Conservation (phyloP, 2,329 filamentous ascomycete species). For the Pseudocercospora eumusae region DNA sequence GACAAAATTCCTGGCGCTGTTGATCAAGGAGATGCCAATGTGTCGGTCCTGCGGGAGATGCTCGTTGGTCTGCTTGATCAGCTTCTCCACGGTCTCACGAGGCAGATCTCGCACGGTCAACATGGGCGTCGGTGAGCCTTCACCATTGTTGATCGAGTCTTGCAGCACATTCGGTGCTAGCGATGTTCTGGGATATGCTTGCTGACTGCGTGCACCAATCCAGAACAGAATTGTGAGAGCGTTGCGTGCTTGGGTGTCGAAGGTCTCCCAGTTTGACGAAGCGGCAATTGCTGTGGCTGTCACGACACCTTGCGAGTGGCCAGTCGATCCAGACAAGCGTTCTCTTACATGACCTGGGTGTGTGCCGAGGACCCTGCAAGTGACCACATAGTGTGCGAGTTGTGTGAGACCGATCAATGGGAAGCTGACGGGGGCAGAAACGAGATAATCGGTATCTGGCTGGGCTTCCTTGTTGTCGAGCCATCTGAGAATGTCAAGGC, state of each 20-base stretch:
- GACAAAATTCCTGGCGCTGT: conserved; percentile 95
- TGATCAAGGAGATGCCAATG: conserved; percentile 91
- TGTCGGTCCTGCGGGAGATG: conserved; percentile 91
- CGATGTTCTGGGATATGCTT: conserved; percentile 93
- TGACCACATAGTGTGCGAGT: conserved; percentile 91
- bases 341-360: conserved; percentile 86
- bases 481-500: conserved; percentile 94
- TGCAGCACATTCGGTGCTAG: conserved; percentile 86
- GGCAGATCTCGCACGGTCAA: conserved; percentile 93
- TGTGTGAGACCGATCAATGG: conserved; percentile 95
- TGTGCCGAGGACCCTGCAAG: conserved; percentile 85
- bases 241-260: conserved; percentile 74
- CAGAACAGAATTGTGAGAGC: conserved; percentile 94
- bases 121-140: conserved; percentile 97
- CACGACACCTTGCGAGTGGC: conserved; percentile 95
- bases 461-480: conserved; percentile 85
- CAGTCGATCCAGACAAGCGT: conserved; percentile 82
- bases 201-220: conserved; percentile 96
- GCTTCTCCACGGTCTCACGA: conserved; percentile 84
- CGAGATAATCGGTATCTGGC: conserved; percentile 89
- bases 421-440: conserved; percentile 92
- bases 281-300: conserved; percentile 90
- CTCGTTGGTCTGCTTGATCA: conserved; percentile 95
- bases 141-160: conserved; percentile 90
- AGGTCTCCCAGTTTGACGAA: conserved; percentile 90